Percentiles rank a stretch among this genome's conserved stretches.
Conservation (phyloP, 31 red algal genomes). For the Porphyra umbilicalis region DNA sequence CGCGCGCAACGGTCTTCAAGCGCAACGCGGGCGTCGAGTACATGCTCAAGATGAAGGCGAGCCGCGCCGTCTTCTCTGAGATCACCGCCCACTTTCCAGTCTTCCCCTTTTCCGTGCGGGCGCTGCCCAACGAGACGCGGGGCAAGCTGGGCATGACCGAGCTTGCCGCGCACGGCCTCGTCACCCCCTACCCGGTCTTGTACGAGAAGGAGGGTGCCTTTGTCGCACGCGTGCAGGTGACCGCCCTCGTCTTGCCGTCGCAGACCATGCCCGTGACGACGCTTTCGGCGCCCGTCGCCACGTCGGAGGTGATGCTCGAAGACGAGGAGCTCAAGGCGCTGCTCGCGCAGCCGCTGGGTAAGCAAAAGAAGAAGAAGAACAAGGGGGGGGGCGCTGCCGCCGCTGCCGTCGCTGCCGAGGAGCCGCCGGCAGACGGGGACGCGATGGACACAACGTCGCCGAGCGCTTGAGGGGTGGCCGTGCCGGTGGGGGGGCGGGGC, state of each 20-base stretch:
- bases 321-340: constrained; percentile 68
- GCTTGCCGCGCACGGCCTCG: constrained; percentile 68
- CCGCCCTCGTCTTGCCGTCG: constrained; percentile 65
- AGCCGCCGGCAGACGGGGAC: not conserved
- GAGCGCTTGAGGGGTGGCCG: not conserved
- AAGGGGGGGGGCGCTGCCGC: constrained; percentile 39
- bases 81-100: constrained; percentile 65
- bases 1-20: constrained; percentile 70
- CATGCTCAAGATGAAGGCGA: constrained; percentile 85
- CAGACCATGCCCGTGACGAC: constrained; percentile 63
- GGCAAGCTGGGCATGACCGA: constrained; percentile 82
- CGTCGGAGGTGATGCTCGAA: constrained; percentile 32
- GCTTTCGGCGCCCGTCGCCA: constrained; percentile 26
- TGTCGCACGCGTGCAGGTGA: constrained; percentile 65
- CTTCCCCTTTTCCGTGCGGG: constrained; percentile 80
- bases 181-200: constrained; percentile 82
- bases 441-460: not conserved
- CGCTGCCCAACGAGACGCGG: constrained; percentile 61
- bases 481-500: not conserved
- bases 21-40: constrained; percentile 83
- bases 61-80: constrained; percentile 67
- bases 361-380: constrained; percentile 87
- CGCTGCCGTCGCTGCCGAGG: not conserved
- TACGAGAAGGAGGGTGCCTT: constrained; percentile 89
- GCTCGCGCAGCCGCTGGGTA: constrained; percentile 56